Evolutionary conservation across 1,284 basidiomycete genomes (phyloP).

Genomic region (Ganoderma boninense): DNA sequence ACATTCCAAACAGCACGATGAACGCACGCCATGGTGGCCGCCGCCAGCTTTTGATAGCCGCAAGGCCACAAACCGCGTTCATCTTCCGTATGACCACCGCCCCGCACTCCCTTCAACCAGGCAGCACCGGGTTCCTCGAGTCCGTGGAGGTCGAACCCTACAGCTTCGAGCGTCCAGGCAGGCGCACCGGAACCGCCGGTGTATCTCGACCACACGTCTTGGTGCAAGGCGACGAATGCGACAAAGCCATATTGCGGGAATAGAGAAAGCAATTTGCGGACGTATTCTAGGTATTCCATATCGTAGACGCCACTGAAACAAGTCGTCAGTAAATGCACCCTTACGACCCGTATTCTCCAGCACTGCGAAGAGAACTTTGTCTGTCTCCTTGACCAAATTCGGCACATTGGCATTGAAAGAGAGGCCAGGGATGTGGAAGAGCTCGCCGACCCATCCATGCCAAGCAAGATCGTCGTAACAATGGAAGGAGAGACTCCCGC

Average conservation of each 20-base stretch:
- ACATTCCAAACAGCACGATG: background rate
- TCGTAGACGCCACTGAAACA: conserved; percentile 80
- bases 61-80: conserved; percentile 91
- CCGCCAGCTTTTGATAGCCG: conserved; percentile 90
- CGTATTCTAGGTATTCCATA: conserved; percentile 83
- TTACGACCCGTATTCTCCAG: background rate
- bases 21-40: conserved; percentile 87
- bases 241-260: conserved; percentile 84
- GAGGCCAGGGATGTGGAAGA: too few relatives aligned
- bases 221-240: conserved; percentile 86
- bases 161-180: conserved; percentile 88
- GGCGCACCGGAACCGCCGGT: conserved; percentile 93
- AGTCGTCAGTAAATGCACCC: background rate
- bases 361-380: background rate
- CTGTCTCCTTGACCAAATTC: too few relatives aligned
- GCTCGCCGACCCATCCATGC: too few relatives aligned
- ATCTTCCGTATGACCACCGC: conserved; percentile 72
- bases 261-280: conserved; percentile 77
- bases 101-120: conserved; percentile 82
- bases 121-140: conserved; percentile 86
- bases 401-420: too few relatives aligned
- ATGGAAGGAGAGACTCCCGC: background rate
- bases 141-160: conserved; percentile 80
- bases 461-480: too few relatives aligned
- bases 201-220: conserved; percentile 96